Conservation (phyloP, 1,284 basidiomycete genomes). For the Schizophyllum commune region DNA sequence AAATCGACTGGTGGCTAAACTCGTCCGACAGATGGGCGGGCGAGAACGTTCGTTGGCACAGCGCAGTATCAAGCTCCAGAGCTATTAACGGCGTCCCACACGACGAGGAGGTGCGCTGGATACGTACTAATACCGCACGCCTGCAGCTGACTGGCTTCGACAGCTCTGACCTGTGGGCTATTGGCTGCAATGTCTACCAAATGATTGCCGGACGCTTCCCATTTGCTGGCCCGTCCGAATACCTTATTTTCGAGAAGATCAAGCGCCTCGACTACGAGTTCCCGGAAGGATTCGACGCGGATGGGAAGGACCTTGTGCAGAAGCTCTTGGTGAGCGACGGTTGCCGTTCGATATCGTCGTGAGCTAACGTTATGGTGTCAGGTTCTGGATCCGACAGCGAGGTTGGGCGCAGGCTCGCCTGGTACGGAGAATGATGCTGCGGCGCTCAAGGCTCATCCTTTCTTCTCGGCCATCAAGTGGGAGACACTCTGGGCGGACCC, state of each 20-base stretch:
- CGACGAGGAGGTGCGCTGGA: constrained; percentile 52
- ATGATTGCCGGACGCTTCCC: constrained; percentile 93
- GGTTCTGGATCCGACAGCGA: constrained; percentile 63
- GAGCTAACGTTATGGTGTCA: constrained; percentile 18
- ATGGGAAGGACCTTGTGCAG: constrained; percentile 61
- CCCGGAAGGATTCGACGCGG: constrained; percentile 63
- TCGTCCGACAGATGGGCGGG: constrained; percentile 33
- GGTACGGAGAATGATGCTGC: constrained; percentile 41
- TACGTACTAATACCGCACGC: constrained; percentile 11
- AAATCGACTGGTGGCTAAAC: constrained; percentile 10
- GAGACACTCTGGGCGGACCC: constrained; percentile 64
- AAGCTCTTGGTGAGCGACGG: constrained; percentile 46
- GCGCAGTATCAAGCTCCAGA: constrained; percentile 96
- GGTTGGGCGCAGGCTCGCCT: constrained; percentile 57
- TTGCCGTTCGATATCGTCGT: constrained; percentile 1
- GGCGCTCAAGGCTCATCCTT: constrained; percentile 68
- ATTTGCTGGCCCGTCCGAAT: constrained; percentile 83
- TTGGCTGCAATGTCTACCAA: constrained; percentile 95
- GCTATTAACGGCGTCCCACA: constrained; percentile 71
- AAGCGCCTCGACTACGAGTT: constrained; percentile 68
- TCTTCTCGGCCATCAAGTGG: constrained; percentile 71
- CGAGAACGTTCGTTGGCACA: constrained; percentile 91
- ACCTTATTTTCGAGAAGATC: constrained; percentile 77
- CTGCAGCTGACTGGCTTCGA: constrained; percentile 13
- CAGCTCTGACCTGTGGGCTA: constrained; percentile 95